Conservation (phyloP, 805 yeast species). For the Yamadazyma takamatsuzukensis region DNA sequence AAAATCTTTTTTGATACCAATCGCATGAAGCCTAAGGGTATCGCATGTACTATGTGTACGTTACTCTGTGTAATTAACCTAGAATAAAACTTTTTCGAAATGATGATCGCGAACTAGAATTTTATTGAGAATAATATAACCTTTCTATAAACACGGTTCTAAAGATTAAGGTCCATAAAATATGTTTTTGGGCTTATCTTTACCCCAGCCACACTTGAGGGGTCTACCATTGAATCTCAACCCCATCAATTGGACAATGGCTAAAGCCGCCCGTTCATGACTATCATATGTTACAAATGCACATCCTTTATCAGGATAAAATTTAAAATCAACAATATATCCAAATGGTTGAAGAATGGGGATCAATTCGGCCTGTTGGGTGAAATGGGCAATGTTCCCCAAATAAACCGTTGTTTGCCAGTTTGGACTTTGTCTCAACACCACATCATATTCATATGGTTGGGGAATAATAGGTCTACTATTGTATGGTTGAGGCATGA, state of each 20-base stretch:
- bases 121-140: too few relatives aligned
- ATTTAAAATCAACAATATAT: slow-evolving; percentile 73
- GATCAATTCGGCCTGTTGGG: slow-evolving; percentile 67
- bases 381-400: slow-evolving; percentile 78
- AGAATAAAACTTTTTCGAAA: too few relatives aligned
- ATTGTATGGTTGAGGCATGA: neutral
- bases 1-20: neutral
- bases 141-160: too few relatives aligned
- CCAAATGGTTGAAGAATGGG: slow-evolving; percentile 79
- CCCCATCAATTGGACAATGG: slow-evolving; percentile 76
- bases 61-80: too few relatives aligned
- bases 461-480: neutral
- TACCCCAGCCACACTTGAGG: slow-evolving; percentile 86
- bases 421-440: slow-evolving; percentile 72
- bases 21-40: too few relatives aligned
- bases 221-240: slow-evolving; percentile 72
- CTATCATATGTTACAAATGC: slow-evolving; percentile 85
- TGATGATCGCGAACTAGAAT: too few relatives aligned
- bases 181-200: slow-evolving; percentile 35
- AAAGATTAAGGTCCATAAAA: too few relatives aligned
- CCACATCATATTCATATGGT: slow-evolving; percentile 49
- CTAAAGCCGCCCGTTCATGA: slow-evolving; percentile 86
- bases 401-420: slow-evolving; percentile 86
- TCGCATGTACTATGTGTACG: too few relatives aligned
- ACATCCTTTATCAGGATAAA: slow-evolving; percentile 79